Base-by-base conservation (phyloP, 208 protist species). In the Wallacemonas rigidus region DNA sequence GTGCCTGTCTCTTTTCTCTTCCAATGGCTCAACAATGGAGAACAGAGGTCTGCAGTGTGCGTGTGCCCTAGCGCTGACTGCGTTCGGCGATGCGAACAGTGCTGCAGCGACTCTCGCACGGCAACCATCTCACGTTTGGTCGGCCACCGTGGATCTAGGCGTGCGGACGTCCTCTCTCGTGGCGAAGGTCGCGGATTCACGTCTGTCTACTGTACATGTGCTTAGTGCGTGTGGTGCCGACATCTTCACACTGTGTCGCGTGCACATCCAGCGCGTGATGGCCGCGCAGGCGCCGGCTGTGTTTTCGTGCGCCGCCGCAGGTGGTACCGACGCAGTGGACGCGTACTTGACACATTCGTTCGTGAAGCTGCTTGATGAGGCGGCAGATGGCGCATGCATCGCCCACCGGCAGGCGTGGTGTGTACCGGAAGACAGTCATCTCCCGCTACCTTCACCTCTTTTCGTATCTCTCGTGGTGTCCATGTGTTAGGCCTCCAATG, bases 391-490 rank as follows among this genome's bases (percentile, higher is more conserved):
- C 3, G 5, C 40, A n/a, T 4, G 9, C 9, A 17, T n/a, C 3
- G 15, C 43, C 6, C 60, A 14, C 9, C 40, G n/a, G 17, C 60
- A 50, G n/a, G 43, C 38, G 14, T 65, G 60, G 51, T 69, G 64
- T n/a, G 4, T 48, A 5, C 48, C 50, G 4, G 38, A 41, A 35
- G 36, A 56, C 36, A 58, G 48, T 40, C 50, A 57, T 40, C 64
- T 58, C 43, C 64, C 64, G 35, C 35, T 69, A 1, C 64, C 51
- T 5, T 56, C 50, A 5, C 64, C 51, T 3, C 47, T 69, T 4
- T 54, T 57, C 38, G 6, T 69, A 9, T 57, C 12, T 36, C 3
- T 57, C 12, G 12, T 65, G 41, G 7, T 41, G 40, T 36, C 14
- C 6, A 67, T 67, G 62, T 50, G 40, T 11, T 65, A n/a, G 44